phyloP scores from a whole-genome alignment of 2,329 filamentous ascomycete genomes.

The Trichophyton verrucosum region DNA sequence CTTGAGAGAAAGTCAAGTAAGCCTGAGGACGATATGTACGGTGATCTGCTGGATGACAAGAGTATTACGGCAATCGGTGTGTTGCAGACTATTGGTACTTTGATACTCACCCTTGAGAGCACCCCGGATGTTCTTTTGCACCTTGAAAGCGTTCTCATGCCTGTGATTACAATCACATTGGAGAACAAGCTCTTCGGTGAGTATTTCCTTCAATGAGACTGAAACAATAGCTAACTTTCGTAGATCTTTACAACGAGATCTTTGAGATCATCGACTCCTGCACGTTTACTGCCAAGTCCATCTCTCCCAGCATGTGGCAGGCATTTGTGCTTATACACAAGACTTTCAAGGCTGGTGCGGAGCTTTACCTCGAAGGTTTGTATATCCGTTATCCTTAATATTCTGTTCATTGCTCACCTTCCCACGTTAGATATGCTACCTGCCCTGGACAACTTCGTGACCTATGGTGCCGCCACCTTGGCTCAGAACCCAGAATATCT shows the following conservation, averaged over 20 bases:
- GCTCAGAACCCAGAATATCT: conserved; percentile 76
- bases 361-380: conserved; percentile 73
- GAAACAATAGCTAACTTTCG: not conserved
- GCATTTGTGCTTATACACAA: conserved; percentile 94
- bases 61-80: conserved; percentile 95
- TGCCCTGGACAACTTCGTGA: conserved; percentile 93
- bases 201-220: not conserved
- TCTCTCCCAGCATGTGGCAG: conserved; percentile 96
- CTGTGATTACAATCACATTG: conserved; percentile 86
- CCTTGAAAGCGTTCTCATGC: conserved; percentile 92
- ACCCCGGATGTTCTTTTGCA: conserved; percentile 90
- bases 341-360: conserved; percentile 92
- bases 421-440: conserved; percentile 69
- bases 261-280: conserved; percentile 99
- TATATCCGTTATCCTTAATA: not conserved
- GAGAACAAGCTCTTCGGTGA: conserved; percentile 91
- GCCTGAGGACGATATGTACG: conserved; percentile 65
- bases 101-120: conserved; percentile 93
- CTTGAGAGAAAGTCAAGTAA: conserved; percentile 71
- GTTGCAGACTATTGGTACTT: conserved; percentile 89
- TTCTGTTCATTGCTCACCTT: not conserved
- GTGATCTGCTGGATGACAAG: conserved; percentile 94
- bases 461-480: conserved; percentile 73
- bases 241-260: conserved; percentile 90
- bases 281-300: conserved; percentile 91